These are phyloP conservation scores for Coemansia sp. DNA, from an alignment of 192 early-diverging fungal species.

Conservation along the genomic window DNA sequence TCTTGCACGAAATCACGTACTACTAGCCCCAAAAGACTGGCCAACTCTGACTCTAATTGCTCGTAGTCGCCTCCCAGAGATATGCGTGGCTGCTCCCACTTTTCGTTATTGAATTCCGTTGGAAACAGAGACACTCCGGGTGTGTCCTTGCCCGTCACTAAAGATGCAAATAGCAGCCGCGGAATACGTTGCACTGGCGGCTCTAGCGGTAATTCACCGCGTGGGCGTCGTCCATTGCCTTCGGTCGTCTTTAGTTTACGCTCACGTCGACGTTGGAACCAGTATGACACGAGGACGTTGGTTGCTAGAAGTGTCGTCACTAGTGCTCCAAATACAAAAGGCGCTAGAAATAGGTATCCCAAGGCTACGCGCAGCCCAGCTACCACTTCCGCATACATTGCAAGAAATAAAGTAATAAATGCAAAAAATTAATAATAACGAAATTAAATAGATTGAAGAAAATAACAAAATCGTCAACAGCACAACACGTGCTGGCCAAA, in stretches of 20 bases:
- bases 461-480: neutral
- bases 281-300: conserved; percentile 49
- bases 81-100: neutral
- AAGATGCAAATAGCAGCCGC: conserved; percentile 27
- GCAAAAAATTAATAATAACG: neutral
- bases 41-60: conserved; percentile 11
- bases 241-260: neutral
- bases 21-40: conserved; percentile 25
- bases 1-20: conserved; percentile 56
- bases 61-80: conserved; percentile 5
- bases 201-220: conserved; percentile 6
- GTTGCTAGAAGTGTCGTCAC: conserved; percentile 29
- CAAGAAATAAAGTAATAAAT: neutral
- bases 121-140: conserved; percentile 13
- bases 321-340: conserved; percentile 23
- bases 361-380: conserved; percentile 14
- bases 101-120: conserved; percentile 13
- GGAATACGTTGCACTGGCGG: conserved; percentile 39
- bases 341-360: conserved; percentile 32
- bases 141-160: neutral
- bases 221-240: neutral
- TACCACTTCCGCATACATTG: conserved; percentile 18
- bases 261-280: conserved; percentile 42
- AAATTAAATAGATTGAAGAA: neutral
- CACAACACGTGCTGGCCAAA: neutral